These are phyloP conservation scores for Perkinsela sp. DNA, from an alignment of 208 protist species.

Conservation along the genomic window DNA sequence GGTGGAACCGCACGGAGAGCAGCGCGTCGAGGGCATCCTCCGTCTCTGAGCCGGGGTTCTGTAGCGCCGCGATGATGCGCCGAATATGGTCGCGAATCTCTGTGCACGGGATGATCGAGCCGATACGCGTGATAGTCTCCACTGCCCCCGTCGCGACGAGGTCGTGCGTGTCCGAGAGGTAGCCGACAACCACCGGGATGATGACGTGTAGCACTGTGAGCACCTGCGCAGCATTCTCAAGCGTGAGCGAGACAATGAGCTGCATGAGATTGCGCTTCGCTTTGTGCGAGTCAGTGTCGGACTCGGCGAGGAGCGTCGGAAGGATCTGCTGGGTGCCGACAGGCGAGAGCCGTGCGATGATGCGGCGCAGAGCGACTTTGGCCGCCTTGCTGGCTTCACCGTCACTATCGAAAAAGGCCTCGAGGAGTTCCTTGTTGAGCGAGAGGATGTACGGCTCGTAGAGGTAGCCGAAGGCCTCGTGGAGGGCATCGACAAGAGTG, in stretches of 20 bases:
- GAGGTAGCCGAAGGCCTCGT: not conserved
- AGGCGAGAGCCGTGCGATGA: slow-evolving; percentile 6
- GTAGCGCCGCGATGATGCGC: slow-evolving; percentile 49
- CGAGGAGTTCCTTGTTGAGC: slow-evolving; percentile 5
- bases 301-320: slow-evolving; percentile 4
- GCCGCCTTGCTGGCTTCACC: slow-evolving; percentile 7
- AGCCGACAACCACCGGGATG: slow-evolving; percentile 49
- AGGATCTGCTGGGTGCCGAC: slow-evolving; percentile 7
- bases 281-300: slow-evolving; percentile 5
- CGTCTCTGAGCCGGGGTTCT: slow-evolving; percentile 51
- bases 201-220: slow-evolving; percentile 30
- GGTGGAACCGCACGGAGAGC: slow-evolving; percentile 68
- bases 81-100: slow-evolving; percentile 68
- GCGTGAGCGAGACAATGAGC: slow-evolving; percentile 9
- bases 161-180: slow-evolving; percentile 60
- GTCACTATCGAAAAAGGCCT: slow-evolving; percentile 5
- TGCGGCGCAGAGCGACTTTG: slow-evolving; percentile 1
- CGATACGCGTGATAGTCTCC: slow-evolving; percentile 49
- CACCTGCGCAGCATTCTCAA: slow-evolving; percentile 9
- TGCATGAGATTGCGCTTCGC: slow-evolving; percentile 7
- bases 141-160: slow-evolving; percentile 35
- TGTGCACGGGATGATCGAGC: slow-evolving; percentile 52
- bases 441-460: slow-evolving; percentile 12
- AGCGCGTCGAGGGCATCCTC: slow-evolving; percentile 61
- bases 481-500: not conserved